phyloP scores from a whole-genome alignment of 805 yeast species.

The Teunomyces kruisii region DNA sequence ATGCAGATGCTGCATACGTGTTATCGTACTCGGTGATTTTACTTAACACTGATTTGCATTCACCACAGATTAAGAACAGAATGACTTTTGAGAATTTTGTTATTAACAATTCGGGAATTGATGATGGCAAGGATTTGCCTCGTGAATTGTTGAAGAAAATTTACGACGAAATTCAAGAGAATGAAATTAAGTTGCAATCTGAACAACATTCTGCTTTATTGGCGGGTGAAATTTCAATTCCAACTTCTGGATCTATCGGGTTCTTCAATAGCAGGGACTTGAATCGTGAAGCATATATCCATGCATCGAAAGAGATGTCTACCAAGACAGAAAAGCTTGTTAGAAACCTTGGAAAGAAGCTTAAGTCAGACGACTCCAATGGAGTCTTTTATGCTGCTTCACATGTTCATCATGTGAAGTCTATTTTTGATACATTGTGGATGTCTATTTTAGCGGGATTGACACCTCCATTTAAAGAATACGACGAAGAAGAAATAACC shows the following conservation, averaged over 20 bases:
- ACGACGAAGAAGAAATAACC: conserved; percentile 71
- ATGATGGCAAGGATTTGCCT: conserved; percentile 84
- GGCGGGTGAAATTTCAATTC: conserved; percentile 51
- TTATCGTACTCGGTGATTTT: conserved; percentile 88
- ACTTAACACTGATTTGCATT: conserved; percentile 93
- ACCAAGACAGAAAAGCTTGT: conserved; percentile 84
- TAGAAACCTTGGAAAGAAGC: conserved; percentile 55
- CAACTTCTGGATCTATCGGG: conserved; percentile 41
- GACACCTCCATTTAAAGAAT: conserved; percentile 90
- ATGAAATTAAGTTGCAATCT: conserved; percentile 88
- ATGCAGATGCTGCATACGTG: conserved; percentile 92
- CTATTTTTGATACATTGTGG: conserved; percentile 94
- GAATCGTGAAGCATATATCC: conserved; percentile 80
- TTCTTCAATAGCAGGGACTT: conserved; percentile 70
- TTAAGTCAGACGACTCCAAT: conserved; percentile 36
- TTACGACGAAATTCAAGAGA: conserved; percentile 71
- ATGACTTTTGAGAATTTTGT: conserved; percentile 90
- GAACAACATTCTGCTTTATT: conserved; percentile 92
- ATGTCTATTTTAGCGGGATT: conserved; percentile 95
- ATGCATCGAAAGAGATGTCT: conserved; percentile 90
- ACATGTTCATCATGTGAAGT: conserved; percentile 84
- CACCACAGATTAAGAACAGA: conserved; percentile 77
- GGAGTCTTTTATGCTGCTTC: conserved; percentile 75
- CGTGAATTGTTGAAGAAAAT: conserved; percentile 66
- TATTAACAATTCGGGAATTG: conserved; percentile 85